A percentile compares a stretch with the other conserved stretches of the same genome.
Conservation (phyloP, 768 basidiomycete species). For the Lactifluus subvellereus region DNA sequence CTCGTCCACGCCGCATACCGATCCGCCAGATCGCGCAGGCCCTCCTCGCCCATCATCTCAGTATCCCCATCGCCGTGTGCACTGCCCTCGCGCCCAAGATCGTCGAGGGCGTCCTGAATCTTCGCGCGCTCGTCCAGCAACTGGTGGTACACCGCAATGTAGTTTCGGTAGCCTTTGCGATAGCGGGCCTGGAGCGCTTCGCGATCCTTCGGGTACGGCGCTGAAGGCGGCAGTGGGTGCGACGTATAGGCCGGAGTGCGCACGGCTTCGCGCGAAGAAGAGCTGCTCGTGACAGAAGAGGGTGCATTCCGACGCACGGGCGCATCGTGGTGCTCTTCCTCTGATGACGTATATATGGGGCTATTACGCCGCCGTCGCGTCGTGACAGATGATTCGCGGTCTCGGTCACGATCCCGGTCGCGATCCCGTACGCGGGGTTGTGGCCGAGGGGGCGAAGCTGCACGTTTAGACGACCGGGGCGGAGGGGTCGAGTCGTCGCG, state of each 20-base stretch:
- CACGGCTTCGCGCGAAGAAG: slow-evolving; percentile 32
- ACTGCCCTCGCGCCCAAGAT: slow-evolving; percentile 33
- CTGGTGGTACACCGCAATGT: slow-evolving; percentile 43
- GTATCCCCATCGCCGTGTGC: slow-evolving; percentile 50
- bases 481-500: slow-evolving; percentile 6
- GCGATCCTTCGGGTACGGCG: slow-evolving; percentile 43
- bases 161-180: slow-evolving; percentile 45
- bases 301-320: slow-evolving; percentile 22
- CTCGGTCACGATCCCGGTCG: slow-evolving; percentile 14
- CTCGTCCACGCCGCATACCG: slow-evolving; percentile 43
- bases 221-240: slow-evolving; percentile 11
- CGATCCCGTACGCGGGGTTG: slow-evolving; percentile 19
- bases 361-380: slow-evolving; percentile 16
- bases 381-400: slow-evolving; percentile 17
- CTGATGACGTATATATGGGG: slow-evolving; percentile 23
- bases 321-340: slow-evolving; percentile 19
- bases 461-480: slow-evolving; percentile 32
- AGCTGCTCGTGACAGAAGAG: slow-evolving; percentile 25
- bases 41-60: slow-evolving; percentile 39
- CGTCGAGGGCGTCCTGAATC: slow-evolving; percentile 47
- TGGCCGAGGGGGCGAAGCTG: slow-evolving; percentile 31
- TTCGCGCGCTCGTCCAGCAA: slow-evolving; percentile 46
- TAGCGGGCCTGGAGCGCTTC: slow-evolving; percentile 50
- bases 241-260: slow-evolving; percentile 10
- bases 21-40: slow-evolving; percentile 39